Base-by-base conservation (phyloP, 805 yeast genomes). In the Metschnikowia santaceciliae region DNA sequence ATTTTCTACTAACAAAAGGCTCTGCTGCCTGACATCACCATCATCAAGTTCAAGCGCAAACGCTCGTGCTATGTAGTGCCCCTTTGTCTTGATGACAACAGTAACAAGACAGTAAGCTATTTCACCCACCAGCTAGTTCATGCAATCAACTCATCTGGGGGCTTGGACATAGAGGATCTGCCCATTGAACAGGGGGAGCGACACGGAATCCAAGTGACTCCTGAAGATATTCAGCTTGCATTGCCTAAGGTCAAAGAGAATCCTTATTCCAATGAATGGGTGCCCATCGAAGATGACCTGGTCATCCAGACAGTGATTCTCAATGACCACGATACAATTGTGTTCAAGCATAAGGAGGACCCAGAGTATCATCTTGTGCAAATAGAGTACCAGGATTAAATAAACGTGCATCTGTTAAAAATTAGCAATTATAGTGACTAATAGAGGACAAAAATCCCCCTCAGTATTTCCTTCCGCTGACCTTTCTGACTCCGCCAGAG, bases 91-190 rank as follows among this genome's bases (percentile, higher is more conserved):
- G 46, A 42, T 49, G 50, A 35, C 36, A 57, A 55, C 46, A 45
- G 51, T 8, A 55, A 60, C 22, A 51, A 56, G n/a, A 57, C 66
- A 2, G n/a, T 62, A 10, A 47, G 57, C 6, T 48, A 52, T 35
- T 50, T 71, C 45, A 55, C 58, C 47, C 48, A 53, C 3, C 48
- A 61, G 17, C 65, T 82, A 22, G 62, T 64, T 1, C 57, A 61
- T 5, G 71, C 75, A 23, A 71, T 82, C 23, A 72, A 75, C 50
- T 54, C 64, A 2, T 69, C 80, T 0, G 86, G 86, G 1, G 86
- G 86, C 0, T 59, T 78, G 35, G 56, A 50, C 3, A 61, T 75
- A 1, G 62, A 55, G 3, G 64, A 65, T 11, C 40, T 20, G 42
- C 13, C 32, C 20, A 23, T 8, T 7, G 32, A 6, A 6, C 32